Evolutionary conservation across 805 yeast genomes (phyloP).

Genomic region (Kazachstania martiniae): DNA sequence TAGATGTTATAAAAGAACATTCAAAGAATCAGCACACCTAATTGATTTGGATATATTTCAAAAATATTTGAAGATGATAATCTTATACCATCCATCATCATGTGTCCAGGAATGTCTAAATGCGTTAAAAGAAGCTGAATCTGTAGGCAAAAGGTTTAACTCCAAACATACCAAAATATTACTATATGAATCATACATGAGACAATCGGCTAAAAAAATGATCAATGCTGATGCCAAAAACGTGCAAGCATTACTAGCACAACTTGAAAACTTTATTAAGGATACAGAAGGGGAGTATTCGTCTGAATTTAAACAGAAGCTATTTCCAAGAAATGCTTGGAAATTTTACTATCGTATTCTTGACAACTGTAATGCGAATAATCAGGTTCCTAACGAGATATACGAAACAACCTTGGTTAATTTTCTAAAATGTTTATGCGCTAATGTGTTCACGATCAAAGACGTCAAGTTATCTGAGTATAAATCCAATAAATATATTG

Average conservation of each 20-base stretch:
- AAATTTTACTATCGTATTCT: conserved; percentile 15
- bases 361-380: conserved; percentile 8
- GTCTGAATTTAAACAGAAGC: conserved; percentile 4
- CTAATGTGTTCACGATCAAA: conserved; percentile 6
- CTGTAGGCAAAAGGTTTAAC: conserved; percentile 3
- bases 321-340: conserved; percentile 18
- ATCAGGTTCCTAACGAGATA: conserved; percentile 4
- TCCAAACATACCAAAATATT: conserved; percentile 12
- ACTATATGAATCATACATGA: conserved; percentile 18
- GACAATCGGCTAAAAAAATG: conserved; percentile 13
- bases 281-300: conserved; percentile 11
- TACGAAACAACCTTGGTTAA: conserved; percentile 10
- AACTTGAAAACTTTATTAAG: conserved; percentile 12
- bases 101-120: conserved; percentile 12
- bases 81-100: conserved; percentile 7
- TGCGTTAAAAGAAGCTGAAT: conserved; percentile 8
- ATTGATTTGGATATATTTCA: conserved; percentile 16
- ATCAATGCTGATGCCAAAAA: conserved; percentile 5
- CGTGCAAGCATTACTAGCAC: conserved; percentile 5
- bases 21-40: conserved; percentile 2
- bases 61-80: conserved; percentile 8
- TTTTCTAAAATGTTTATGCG: conserved; percentile 10
- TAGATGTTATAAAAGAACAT: conserved; percentile 6
- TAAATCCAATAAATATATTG: conserved; percentile 11
- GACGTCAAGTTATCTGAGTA: conserved; percentile 1